Conservation (phyloP, 2,329 filamentous ascomycete species). For the Thermothelomyces thermophilus region DNA sequence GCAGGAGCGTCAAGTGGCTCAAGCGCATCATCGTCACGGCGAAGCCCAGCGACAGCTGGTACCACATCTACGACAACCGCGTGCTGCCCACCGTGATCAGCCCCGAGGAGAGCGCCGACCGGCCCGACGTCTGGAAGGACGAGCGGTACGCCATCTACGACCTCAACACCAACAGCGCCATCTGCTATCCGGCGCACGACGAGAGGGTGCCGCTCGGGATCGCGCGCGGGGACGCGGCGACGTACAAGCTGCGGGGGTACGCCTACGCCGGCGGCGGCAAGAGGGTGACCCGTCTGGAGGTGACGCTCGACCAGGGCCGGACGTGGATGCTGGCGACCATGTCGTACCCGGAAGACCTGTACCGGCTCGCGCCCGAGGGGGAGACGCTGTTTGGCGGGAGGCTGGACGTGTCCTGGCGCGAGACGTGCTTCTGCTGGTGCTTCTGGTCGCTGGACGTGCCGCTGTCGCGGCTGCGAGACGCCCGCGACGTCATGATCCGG, state of each 20-base stretch:
- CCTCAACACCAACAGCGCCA: conserved; percentile 78
- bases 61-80: conserved; percentile 89
- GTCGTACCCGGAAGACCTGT: conserved; percentile 78
- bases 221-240: conserved; percentile 36
- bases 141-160: conserved; percentile 92
- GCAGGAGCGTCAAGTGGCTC: conserved; percentile 89
- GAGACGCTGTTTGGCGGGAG: conserved; percentile 66
- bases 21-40: conserved; percentile 73
- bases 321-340: conserved; percentile 73
- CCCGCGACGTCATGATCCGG: conserved; percentile 71
- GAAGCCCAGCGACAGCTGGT: conserved; percentile 83
- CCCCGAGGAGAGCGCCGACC: conserved; percentile 69
- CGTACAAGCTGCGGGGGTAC: conserved; percentile 69
- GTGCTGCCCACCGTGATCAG: conserved; percentile 82
- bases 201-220: conserved; percentile 51
- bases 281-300: conserved; percentile 72
- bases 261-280: conserved; percentile 86
- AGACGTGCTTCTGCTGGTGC: conserved; percentile 84
- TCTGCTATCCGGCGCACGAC: conserved; percentile 71
- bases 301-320: conserved; percentile 76
- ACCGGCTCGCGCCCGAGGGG: conserved; percentile 55
- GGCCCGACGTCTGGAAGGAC: conserved; percentile 76
- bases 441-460: conserved; percentile 75
- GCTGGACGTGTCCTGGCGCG: conserved; percentile 75
- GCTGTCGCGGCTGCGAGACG: conserved; percentile 51